Percentiles rank a stretch among this genome's conserved stretches.
phyloP scores from a whole-genome alignment of 495 filamentous ascomycete species.

The Trichodelitschia bisporula region DNA sequence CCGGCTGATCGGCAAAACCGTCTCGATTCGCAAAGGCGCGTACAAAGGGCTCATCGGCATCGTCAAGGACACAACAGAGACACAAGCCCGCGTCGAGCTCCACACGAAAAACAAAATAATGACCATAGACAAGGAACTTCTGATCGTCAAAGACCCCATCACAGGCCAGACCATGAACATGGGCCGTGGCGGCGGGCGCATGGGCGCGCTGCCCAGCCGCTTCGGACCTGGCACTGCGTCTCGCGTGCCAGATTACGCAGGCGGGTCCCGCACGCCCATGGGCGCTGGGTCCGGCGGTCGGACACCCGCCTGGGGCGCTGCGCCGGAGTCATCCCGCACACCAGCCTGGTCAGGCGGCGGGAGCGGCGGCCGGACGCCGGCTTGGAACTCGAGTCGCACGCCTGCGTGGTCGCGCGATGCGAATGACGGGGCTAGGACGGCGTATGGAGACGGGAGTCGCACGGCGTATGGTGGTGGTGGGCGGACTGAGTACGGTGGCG shows the following conservation, averaged over 20 bases:
- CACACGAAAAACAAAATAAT: constrained; percentile 80
- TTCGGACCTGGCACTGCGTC: constrained; percentile 7
- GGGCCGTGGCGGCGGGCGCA: constrained; percentile 33
- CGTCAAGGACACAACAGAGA: constrained; percentile 76
- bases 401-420: constrained; percentile 8
- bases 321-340: constrained; percentile 30
- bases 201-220: constrained; percentile 18
- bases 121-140: constrained; percentile 47
- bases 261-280: constrained; percentile 38
- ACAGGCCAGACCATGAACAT: constrained; percentile 50
- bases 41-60: constrained; percentile 89
- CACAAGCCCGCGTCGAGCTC: constrained; percentile 66
- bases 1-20: constrained; percentile 71
- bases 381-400: constrained; percentile 8
- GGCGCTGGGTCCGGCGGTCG: constrained; percentile 33
- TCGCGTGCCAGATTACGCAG: constrained; percentile 16
- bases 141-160: constrained; percentile 57
- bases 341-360: constrained; percentile 28
- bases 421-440: constrained; percentile 1
- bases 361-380: constrained; percentile 21
- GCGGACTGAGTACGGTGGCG: constrained; percentile 12
- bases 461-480: constrained; percentile 38
- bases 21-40: constrained; percentile 55
- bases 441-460: constrained; percentile 32
- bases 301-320: constrained; percentile 25